These are phyloP conservation scores for Tetrahymena borealis DNA, from an alignment of 73 alveolate species.

Conservation along the genomic window DNA sequence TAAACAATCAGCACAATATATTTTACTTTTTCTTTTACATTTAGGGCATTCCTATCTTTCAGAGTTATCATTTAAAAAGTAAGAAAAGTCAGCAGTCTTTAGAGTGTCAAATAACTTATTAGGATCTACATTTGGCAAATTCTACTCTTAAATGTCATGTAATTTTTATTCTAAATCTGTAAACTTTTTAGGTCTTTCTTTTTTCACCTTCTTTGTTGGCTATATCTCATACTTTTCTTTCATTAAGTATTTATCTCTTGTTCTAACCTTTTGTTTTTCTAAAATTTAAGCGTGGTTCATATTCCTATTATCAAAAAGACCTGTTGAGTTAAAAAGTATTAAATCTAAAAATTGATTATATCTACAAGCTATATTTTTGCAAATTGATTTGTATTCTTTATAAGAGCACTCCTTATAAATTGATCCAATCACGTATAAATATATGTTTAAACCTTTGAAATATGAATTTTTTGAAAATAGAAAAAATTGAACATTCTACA, in stretches of 20 bases:
- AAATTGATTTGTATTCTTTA: too few relatives aligned
- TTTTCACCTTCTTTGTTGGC: background rate
- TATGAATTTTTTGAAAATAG: too few relatives aligned
- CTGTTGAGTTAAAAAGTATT: background rate
- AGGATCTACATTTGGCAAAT: background rate
- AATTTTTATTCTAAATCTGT: background rate
- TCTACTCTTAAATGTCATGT: background rate
- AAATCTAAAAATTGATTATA: background rate
- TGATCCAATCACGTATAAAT: too few relatives aligned
- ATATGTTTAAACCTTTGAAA: too few relatives aligned
- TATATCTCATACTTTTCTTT: background rate
- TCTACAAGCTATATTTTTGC: too few relatives aligned
- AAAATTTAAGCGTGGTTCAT: background rate
- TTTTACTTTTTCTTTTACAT: constrained; percentile 8
- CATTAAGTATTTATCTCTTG: constrained; percentile 6
- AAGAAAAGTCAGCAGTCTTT: background rate
- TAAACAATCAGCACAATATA: constrained; percentile 20
- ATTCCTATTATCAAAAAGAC: background rate
- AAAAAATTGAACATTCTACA: too few relatives aligned
- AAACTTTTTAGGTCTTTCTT: constrained; percentile 23
- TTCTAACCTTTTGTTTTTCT: background rate
- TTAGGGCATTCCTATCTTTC: constrained; percentile 29
- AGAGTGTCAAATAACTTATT: background rate
- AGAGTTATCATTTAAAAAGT: background rate
- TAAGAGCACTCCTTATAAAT: too few relatives aligned